Evolutionary conservation across 768 basidiomycete genomes (phyloP).

Genomic region (Tricholoma matsutake): DNA sequence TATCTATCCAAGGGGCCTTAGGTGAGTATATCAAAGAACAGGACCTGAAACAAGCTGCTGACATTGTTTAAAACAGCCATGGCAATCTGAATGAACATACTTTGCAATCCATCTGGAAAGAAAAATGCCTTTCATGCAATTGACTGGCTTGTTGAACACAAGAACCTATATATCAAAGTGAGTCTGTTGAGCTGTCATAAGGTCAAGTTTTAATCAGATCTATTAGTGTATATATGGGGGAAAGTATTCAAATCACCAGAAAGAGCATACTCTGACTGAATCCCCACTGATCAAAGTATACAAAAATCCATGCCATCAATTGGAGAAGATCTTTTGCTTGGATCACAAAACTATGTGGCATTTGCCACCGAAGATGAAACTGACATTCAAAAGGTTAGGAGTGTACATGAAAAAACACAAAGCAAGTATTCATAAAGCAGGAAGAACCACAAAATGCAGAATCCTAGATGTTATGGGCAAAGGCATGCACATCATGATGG

Average conservation of each 20-base stretch:
- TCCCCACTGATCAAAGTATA: slow-evolving; percentile 33
- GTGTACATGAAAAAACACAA: neutral
- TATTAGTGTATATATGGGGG: slow-evolving; percentile 30
- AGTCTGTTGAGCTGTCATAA: slow-evolving; percentile 1
- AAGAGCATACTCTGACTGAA: slow-evolving; percentile 26
- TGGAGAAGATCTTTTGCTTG: slow-evolving; percentile 25
- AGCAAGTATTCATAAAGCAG: neutral
- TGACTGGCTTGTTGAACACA: slow-evolving; percentile 39
- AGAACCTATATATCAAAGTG: slow-evolving; percentile 41
- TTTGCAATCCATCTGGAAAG: slow-evolving; percentile 34
- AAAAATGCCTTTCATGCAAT: slow-evolving; percentile 24
- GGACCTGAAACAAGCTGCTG: neutral
- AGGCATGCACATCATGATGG: neutral
- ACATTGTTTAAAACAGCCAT: slow-evolving; percentile 22
- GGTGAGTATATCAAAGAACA: slow-evolving; percentile 1
- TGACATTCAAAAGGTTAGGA: slow-evolving; percentile 16
- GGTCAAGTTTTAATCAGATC: neutral
- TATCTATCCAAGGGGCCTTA: slow-evolving; percentile 7
- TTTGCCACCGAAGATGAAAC: slow-evolving; percentile 22
- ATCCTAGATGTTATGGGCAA: slow-evolving; percentile 1
- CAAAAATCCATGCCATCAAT: slow-evolving; percentile 16
- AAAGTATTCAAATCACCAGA: slow-evolving; percentile 29
- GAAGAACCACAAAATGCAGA: neutral
- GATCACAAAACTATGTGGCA: slow-evolving; percentile 15
- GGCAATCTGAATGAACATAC: slow-evolving; percentile 26